Percentiles rank a stretch among this genome's conserved stretches.
These are phyloP conservation scores for Oenanthe javanica DNA, from an alignment of 140 eudicot genomes.

Conservation along the genomic window DNA sequence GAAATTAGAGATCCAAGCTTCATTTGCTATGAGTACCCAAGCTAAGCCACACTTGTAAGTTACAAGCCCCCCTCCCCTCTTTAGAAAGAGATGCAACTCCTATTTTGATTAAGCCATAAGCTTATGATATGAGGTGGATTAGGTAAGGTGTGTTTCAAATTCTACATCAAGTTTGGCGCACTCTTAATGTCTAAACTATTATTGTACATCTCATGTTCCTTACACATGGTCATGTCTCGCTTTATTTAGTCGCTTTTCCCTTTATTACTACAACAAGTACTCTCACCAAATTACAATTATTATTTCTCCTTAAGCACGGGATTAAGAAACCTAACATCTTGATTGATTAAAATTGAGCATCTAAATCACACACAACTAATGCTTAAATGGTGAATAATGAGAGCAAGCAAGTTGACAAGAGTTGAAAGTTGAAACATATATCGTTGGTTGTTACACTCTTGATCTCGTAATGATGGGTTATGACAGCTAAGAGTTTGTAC, in stretches of 20 bases:
- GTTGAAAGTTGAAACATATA: neutral
- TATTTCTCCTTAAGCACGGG: neutral
- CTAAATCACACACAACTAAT: neutral
- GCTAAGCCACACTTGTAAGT: neutral
- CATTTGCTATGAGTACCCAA: neutral
- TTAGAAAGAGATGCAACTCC: neutral
- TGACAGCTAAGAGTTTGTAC: neutral
- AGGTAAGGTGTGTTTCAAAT: neutral
- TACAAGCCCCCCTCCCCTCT: too few relatives aligned
- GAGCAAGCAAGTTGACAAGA: neutral
- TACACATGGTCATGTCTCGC: neutral
- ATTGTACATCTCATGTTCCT: slow-evolving; percentile 5
- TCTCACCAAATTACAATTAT: neutral
- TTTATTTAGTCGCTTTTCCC: neutral
- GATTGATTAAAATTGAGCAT: neutral
- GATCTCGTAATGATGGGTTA: slow-evolving; percentile 7
- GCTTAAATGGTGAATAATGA: neutral
- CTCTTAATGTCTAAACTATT: slow-evolving; percentile 1
- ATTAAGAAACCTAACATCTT: neutral
- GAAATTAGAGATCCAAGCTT: neutral
- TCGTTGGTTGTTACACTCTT: neutral
- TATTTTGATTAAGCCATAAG: neutral
- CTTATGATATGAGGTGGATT: neutral
- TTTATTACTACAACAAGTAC: neutral
- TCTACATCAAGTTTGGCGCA: slow-evolving; percentile 8